phyloP scores from a whole-genome alignment of 2,329 filamentous ascomycete species.

The Cladosporium sp. region DNA sequence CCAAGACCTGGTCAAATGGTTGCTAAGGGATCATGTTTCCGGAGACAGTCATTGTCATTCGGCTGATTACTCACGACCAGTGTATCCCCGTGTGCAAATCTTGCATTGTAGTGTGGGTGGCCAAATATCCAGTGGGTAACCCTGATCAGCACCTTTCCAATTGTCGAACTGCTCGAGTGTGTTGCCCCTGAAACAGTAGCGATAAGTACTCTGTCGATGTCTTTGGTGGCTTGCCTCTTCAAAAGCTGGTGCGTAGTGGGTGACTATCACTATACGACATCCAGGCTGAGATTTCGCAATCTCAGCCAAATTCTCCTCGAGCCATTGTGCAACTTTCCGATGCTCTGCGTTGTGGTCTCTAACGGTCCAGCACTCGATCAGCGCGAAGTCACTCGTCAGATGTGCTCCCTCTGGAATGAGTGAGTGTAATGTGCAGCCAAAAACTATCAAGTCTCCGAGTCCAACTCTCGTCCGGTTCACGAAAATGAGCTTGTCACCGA shows the following conservation, averaged over 20 bases:
- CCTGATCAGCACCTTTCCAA: not conserved
- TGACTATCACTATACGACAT: not conserved
- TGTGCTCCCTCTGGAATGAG: not conserved
- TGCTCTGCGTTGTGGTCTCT: not conserved
- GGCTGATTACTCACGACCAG: not conserved
- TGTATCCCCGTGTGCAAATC: not conserved
- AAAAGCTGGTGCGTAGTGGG: not conserved
- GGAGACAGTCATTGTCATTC: not conserved
- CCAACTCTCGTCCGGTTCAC: not conserved
- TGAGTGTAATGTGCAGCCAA: not conserved
- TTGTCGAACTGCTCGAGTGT: not conserved
- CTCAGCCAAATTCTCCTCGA: not conserved
- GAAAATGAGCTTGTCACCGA: not conserved
- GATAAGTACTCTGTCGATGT: not conserved
- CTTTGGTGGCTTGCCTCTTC: not conserved
- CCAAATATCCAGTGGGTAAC: not conserved
- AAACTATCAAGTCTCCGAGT: not conserved
- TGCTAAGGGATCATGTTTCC: not conserved
- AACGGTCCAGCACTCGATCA: not conserved
- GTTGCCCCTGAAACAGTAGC: not conserved
- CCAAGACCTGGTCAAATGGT: not conserved
- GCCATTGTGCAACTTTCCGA: not conserved
- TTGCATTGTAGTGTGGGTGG: not conserved
- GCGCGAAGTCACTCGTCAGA: not conserved
- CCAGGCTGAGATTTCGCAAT: not conserved